phyloP scores from a whole-genome alignment of 2,329 filamentous ascomycete species.

The Botrytis deweyae region DNA sequence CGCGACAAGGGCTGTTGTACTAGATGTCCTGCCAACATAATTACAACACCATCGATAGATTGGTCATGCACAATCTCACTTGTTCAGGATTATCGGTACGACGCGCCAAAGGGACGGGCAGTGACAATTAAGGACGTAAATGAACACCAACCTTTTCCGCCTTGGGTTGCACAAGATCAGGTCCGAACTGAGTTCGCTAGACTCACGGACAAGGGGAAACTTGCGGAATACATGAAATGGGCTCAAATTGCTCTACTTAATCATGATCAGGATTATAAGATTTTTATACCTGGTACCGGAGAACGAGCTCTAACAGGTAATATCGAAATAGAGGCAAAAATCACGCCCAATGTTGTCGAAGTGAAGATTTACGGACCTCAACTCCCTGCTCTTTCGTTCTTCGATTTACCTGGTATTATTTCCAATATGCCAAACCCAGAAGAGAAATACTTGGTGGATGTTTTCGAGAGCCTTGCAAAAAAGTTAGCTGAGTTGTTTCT shows the following conservation, averaged over 20 bases:
- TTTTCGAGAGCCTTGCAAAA: conserved; percentile 69
- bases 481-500: conserved; percentile 36
- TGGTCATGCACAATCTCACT: conserved; percentile 72
- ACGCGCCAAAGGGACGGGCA: no score
- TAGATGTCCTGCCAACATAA: conserved; percentile 76
- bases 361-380: no score
- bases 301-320: conserved; percentile 37
- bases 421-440: conserved; percentile 65
- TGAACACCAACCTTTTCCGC: conserved; percentile 53
- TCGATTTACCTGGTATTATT: conserved; percentile 82
- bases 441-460: conserved; percentile 62
- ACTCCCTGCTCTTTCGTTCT: conserved; percentile 71
- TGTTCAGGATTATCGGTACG: no score
- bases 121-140: conserved; percentile 17
- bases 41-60: conserved; percentile 53
- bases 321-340: conserved; percentile 53
- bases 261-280: conserved; percentile 53
- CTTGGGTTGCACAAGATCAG: conserved; percentile 57
- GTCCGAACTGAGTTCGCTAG: conserved; percentile 58
- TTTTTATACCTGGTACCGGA: conserved; percentile 42
- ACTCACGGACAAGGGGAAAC: conserved; percentile 58
- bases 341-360: conserved; percentile 75
- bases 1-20: conserved; percentile 74
- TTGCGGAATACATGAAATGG: conserved; percentile 68
- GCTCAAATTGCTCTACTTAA: conserved; percentile 79